A percentile compares a stretch with the other conserved stretches of the same genome.
phyloP scores from a whole-genome alignment of 768 basidiomycete genomes.

The Lepiota venenata region DNA sequence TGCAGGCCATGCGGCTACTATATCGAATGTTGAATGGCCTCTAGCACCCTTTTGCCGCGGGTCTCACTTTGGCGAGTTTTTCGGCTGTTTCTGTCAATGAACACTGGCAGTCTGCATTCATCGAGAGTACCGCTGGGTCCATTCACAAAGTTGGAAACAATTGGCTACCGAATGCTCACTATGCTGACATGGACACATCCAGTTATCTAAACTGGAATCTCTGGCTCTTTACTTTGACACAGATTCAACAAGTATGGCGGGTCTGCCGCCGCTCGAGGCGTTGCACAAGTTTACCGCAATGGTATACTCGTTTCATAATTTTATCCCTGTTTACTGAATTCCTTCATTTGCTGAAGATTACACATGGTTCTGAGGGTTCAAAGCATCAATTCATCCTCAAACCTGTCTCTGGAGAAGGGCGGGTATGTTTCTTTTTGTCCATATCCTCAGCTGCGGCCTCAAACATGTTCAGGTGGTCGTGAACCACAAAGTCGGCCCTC shows the following conservation, averaged over 20 bases:
- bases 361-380: constrained; percentile 42
- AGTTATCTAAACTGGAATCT: constrained; percentile 86
- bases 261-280: constrained; percentile 58
- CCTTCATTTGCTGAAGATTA: constrained; percentile 30
- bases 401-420: constrained; percentile 93
- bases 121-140: constrained; percentile 81
- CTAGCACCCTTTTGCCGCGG: constrained; percentile 93
- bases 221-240: constrained; percentile 95
- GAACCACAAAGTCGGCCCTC: constrained; percentile 71
- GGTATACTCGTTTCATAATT: constrained; percentile 33
- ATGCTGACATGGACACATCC: constrained; percentile 6
- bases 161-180: background rate
- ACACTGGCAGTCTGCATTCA: constrained; percentile 87
- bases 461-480: constrained; percentile 59
- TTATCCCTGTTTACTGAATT: background rate
- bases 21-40: background rate
- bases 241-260: constrained; percentile 78
- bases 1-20: background rate
- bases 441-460: constrained; percentile 3
- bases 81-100: constrained; percentile 87
- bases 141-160: constrained; percentile 74
- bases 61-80: constrained; percentile 85
- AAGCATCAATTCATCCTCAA: constrained; percentile 92
- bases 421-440: constrained; percentile 39
- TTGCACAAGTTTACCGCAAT: constrained; percentile 71